Percentiles rank a stretch among this genome's conserved stretches.
phyloP scores from a whole-genome alignment of 208 protist genomes.

The Zelonia costaricensis region DNA sequence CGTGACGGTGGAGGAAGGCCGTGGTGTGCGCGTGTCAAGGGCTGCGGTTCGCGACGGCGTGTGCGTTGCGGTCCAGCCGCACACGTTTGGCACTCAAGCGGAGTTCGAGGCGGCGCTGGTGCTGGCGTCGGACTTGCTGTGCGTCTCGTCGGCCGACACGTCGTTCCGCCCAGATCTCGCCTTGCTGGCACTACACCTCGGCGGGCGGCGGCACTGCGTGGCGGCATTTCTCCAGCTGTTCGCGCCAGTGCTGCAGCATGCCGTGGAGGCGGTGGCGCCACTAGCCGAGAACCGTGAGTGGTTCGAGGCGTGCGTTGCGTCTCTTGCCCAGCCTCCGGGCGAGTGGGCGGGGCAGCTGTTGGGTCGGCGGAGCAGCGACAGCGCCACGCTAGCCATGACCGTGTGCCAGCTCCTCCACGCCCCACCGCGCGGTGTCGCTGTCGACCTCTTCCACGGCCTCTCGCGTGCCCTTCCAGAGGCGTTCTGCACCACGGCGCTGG shows the following conservation, averaged over 20 bases:
- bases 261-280: slow-evolving; percentile 28
- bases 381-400: slow-evolving; percentile 8
- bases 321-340: slow-evolving; percentile 1
- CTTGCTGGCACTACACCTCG: slow-evolving; percentile 43
- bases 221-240: slow-evolving; percentile 57
- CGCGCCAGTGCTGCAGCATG: slow-evolving; percentile 31
- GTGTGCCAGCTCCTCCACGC: slow-evolving; percentile 21
- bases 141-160: slow-evolving; percentile 35
- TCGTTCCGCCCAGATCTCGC: slow-evolving; percentile 40
- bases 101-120: slow-evolving; percentile 66
- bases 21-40: slow-evolving; percentile 24
- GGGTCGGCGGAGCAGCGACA: neutral
- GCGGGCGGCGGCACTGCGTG: slow-evolving; percentile 50
- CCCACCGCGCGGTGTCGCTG: slow-evolving; percentile 5
- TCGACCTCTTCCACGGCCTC: slow-evolving; percentile 12
- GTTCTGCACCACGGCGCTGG: slow-evolving; percentile 31
- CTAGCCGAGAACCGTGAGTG: slow-evolving; percentile 42
- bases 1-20: slow-evolving; percentile 24
- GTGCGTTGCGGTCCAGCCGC: slow-evolving; percentile 38
- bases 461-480: slow-evolving; percentile 21
- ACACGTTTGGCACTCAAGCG: slow-evolving; percentile 26
- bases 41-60: neutral
- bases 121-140: slow-evolving; percentile 73
- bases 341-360: slow-evolving; percentile 6
- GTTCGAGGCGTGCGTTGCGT: slow-evolving; percentile 34